These are phyloP conservation scores for Candolleomyces eurysporus DNA, from an alignment of 768 basidiomycete genomes.

Conservation along the genomic window DNA sequence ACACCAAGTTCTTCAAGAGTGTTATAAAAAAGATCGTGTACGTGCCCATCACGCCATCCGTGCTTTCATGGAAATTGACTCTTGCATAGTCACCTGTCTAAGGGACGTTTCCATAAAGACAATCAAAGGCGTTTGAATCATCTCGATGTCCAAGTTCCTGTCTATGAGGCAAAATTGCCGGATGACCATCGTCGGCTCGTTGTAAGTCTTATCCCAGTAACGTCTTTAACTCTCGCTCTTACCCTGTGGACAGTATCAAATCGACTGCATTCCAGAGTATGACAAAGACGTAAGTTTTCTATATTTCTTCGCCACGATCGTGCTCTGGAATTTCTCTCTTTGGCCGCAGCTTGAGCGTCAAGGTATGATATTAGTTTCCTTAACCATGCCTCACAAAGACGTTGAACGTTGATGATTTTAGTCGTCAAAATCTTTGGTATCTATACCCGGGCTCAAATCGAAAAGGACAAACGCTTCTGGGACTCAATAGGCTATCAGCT, in stretches of 20 bases:
- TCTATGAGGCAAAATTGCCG: constrained; percentile 67
- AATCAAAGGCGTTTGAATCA: constrained; percentile 59
- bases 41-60: constrained; percentile 9
- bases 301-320: background rate
- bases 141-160: constrained; percentile 40
- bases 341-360: constrained; percentile 25
- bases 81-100: constrained; percentile 55
- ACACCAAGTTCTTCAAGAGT: constrained; percentile 44
- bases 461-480: constrained; percentile 33
- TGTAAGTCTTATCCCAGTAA: constrained; percentile 25
- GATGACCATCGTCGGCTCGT: constrained; percentile 48
- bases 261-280: constrained; percentile 39
- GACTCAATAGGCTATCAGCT: too few relatives aligned
- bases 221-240: background rate
- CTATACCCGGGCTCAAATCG: constrained; percentile 32
- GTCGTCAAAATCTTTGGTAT: constrained; percentile 33
- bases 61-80: constrained; percentile 18
- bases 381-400: constrained; percentile 11
- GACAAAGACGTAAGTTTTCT: constrained; percentile 16
- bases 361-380: constrained; percentile 13
- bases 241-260: constrained; percentile 35
- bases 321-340: background rate
- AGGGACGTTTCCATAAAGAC: constrained; percentile 60
- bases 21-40: constrained; percentile 65
- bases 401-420: constrained; percentile 12